Evolutionary conservation across 768 basidiomycete genomes (phyloP), one percentile per base, ranked within the genome.

Genomic region (Boletus edulis): DNA sequence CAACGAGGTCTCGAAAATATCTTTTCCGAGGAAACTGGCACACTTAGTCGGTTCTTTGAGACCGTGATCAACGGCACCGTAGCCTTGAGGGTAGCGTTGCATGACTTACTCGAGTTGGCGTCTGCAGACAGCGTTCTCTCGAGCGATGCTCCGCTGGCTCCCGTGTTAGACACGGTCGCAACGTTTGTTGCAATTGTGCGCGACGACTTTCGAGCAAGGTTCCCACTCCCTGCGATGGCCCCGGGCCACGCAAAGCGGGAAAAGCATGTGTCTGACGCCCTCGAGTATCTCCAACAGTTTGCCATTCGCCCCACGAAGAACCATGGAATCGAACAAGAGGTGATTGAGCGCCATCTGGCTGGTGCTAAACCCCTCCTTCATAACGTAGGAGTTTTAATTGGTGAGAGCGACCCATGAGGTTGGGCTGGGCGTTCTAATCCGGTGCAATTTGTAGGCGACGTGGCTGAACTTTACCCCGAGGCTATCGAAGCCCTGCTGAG

Each of bases 381-480:
- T 12, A 43, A 61, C 13, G 2, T 44, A 37, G 49, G 18, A 3
- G 42, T 61, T 27, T 45, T 64, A 29, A 10, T 58, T 20, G 59
- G 62, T 64, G 22, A 54, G 59, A 5, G 39, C 14, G 5, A 39
- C 31, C 17, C 17, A 17, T 5, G 24, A 13, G 2, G 29, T 43
- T 18, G 20, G 22, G 14, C 14, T 29, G 9, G 31, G 22, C n/a
- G 17, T 49, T 37, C 37, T 42, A 27, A 38, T 51, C 15, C 3
- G 48, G 41, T 40, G 17, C 27, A 12, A 8, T 11, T 13, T 43
- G 9, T 46, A 64, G 63, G 63, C 2, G 57, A 62, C 31, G 34
- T 57, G 34, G 42, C 22, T 2, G 64, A 66, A 24, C 58, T 62
- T 15, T 56, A 57, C 39, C 61, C 63, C 2, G 35, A 35, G 3